Evolutionary conservation across 495 filamentous ascomycete genomes (phyloP).

Genomic region (Podospora anserina): DNA sequence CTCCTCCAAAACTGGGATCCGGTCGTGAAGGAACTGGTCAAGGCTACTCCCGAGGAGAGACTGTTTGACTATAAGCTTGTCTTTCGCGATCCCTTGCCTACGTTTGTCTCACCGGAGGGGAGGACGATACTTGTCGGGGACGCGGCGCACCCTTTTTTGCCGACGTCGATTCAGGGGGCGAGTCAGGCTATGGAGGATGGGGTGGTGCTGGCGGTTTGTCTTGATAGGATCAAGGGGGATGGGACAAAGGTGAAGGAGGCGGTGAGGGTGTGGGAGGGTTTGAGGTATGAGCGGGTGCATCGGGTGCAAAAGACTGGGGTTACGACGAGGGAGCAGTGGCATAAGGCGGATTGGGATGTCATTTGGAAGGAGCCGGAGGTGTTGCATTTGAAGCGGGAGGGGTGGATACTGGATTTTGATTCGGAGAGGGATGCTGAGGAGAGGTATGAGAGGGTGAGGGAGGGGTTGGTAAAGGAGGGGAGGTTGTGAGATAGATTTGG

Average conservation of each 20-base stretch:
- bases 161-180: constrained; percentile 66
- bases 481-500: background rate
- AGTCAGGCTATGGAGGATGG: constrained; percentile 72
- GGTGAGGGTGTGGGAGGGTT: constrained; percentile 45
- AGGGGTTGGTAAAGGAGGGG: background rate
- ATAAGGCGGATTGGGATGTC: constrained; percentile 57
- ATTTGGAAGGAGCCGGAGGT: constrained; percentile 57
- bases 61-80: constrained; percentile 71
- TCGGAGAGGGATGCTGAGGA: constrained; percentile 53
- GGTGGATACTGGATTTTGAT: constrained; percentile 61
- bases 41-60: constrained; percentile 54
- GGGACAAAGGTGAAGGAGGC: constrained; percentile 42
- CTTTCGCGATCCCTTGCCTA: constrained; percentile 64
- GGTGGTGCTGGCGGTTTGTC: constrained; percentile 59
- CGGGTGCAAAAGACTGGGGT: constrained; percentile 58
- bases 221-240: constrained; percentile 40
- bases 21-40: constrained; percentile 54
- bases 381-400: constrained; percentile 53
- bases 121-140: constrained; percentile 66
- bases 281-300: constrained; percentile 53
- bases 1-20: constrained; percentile 64
- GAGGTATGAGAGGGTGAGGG: background rate
- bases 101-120: constrained; percentile 60
- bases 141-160: constrained; percentile 70
- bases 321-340: constrained; percentile 58